A percentile compares a stretch with the other conserved stretches of the same genome.
These are phyloP conservation scores for Tylopilus rubrobrunneus DNA, from an alignment of 768 basidiomycete genomes.

Conservation along the genomic window DNA sequence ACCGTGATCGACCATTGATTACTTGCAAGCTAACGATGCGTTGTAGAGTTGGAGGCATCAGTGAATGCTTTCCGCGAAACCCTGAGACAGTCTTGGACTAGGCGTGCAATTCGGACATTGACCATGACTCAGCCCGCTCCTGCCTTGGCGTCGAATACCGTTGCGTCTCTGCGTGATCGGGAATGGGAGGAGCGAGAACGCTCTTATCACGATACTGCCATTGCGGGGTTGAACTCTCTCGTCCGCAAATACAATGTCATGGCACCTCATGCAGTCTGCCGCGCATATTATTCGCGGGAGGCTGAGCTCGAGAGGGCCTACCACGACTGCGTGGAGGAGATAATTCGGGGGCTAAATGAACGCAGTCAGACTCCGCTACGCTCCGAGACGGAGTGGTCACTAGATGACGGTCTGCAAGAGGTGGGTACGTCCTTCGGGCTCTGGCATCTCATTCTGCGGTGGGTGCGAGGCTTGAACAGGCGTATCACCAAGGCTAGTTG, in stretches of 20 bases:
- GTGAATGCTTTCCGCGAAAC: conserved; percentile 59
- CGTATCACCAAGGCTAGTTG: conserved; percentile 1
- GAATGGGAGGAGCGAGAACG: conserved; percentile 70
- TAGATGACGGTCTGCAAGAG: conserved; percentile 2
- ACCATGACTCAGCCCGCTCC: conserved; percentile 41
- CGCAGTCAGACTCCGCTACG: conserved; percentile 9
- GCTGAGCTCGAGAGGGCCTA: conserved; percentile 58
- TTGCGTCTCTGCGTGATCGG: conserved; percentile 43
- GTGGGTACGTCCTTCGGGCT: conserved; percentile 16
- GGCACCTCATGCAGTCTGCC: conserved; percentile 75
- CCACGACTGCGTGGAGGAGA: conserved; percentile 47
- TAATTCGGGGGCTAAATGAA: conserved; percentile 39
- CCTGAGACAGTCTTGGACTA: conserved; percentile 67
- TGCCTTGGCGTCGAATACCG: conserved; percentile 29
- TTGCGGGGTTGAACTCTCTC: conserved; percentile 69
- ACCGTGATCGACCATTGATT: not conserved
- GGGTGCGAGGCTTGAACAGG: conserved; percentile 20
- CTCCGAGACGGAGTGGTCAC: conserved; percentile 5
- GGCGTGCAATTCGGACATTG: conserved; percentile 65
- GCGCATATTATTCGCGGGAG: conserved; percentile 52
- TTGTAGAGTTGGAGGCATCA: conserved; percentile 62
- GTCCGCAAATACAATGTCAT: conserved; percentile 77
- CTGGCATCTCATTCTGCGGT: conserved; percentile 27
- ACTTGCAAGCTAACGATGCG: conserved; percentile 1
- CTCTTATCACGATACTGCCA: conserved; percentile 62